Evolutionary conservation across 305 asterid genomes (phyloP).

Genomic region (Solanum hybrid): DNA sequence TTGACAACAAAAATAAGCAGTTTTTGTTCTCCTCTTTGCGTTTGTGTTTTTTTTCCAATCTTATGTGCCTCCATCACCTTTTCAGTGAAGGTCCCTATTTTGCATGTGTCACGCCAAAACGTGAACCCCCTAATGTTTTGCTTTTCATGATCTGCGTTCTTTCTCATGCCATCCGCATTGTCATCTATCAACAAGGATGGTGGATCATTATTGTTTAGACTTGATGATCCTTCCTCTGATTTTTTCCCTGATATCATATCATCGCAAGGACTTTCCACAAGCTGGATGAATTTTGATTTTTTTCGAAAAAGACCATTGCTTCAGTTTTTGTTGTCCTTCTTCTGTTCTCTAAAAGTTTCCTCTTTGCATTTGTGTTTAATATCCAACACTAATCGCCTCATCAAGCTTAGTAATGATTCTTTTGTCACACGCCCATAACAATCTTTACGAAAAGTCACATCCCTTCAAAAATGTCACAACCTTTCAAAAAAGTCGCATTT

Average conservation of each 20-base stretch:
- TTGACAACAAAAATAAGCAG: background rate
- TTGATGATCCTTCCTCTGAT: too few relatives aligned
- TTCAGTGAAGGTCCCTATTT: conserved; percentile 6
- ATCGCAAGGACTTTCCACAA: background rate
- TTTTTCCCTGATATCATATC: background rate
- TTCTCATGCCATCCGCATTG: background rate
- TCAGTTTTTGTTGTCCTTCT: conserved; percentile 1
- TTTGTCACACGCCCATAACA: too few relatives aligned
- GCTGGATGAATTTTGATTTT: too few relatives aligned
- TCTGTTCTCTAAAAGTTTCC: background rate
- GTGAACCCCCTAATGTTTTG: background rate
- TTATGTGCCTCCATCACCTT: conserved; percentile 5
- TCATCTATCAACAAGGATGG: background rate
- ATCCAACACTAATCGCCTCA: too few relatives aligned
- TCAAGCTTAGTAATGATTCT: too few relatives aligned
- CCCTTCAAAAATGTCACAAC: too few relatives aligned
- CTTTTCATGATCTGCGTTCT: background rate
- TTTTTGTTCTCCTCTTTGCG: background rate
- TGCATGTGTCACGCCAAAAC: conserved; percentile 25
- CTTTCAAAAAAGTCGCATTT: too few relatives aligned
- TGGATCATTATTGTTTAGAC: background rate
- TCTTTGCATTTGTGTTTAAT: conserved; percentile 15
- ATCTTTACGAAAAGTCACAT: background rate
- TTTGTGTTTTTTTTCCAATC: background rate
- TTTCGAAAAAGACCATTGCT: background rate